phyloP scores from a whole-genome alignment of 495 filamentous ascomycete genomes.

The Aspergillus incahuasiensis region DNA sequence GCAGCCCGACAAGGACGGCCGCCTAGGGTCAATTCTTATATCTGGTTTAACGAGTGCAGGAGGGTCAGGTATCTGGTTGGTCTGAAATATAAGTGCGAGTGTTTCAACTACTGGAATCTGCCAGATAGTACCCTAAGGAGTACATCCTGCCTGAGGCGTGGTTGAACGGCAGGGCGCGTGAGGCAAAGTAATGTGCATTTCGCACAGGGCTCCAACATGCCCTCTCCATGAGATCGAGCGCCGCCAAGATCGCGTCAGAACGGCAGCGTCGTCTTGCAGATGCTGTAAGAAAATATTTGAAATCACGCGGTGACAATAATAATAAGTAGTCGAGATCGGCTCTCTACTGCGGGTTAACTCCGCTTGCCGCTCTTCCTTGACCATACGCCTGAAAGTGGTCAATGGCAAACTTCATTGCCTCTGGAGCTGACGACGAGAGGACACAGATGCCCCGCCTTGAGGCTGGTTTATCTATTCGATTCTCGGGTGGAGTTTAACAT shows the following conservation, averaged over 20 bases:
- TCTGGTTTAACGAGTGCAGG: not conserved
- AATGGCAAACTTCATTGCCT: not conserved
- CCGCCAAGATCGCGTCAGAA: conserved; percentile 3
- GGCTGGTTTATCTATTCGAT: not conserved
- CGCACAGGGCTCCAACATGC: not conserved
- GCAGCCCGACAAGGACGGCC: not conserved
- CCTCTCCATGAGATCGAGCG: not conserved
- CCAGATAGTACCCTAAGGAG: not conserved
- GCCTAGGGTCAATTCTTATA: not conserved
- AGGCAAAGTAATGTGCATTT: not conserved
- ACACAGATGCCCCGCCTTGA: not conserved
- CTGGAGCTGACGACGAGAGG: not conserved
- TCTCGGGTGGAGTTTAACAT: too few species aligned
- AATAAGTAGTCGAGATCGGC: not conserved
- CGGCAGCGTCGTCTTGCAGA: conserved; percentile 1
- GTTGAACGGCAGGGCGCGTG: not conserved
- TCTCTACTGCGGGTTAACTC: not conserved
- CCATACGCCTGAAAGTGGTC: not conserved
- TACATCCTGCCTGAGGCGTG: not conserved
- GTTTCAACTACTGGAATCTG: not conserved
- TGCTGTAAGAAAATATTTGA: conserved; percentile 1
- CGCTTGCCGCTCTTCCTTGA: not conserved
- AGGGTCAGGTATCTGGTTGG: not conserved
- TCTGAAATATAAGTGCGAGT: not conserved
- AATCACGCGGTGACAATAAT: too few species aligned